Evolutionary conservation across 495 filamentous ascomycete genomes (phyloP), one percentile per base, ranked within the genome.

Genomic region (Pseudevernia furfuracea): DNA sequence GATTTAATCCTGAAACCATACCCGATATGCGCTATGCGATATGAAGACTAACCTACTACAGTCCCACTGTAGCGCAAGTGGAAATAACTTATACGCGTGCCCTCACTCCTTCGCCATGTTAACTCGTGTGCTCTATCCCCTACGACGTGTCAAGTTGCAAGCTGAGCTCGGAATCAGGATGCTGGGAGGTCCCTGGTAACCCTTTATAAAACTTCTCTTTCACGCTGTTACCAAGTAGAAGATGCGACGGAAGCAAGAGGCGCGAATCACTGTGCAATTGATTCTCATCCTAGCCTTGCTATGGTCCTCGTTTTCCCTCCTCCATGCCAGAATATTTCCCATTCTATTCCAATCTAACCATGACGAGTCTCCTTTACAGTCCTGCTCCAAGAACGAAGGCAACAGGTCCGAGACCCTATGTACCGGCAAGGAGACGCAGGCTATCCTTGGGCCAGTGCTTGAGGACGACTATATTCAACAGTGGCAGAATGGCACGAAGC

Each of bases 381-480:
- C 49, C 8, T 53, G 28, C 25, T 32, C 9, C 0, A 19, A 30
- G 14, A 15, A 21, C 4, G 41, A 53, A 10, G 49, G 49, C 1
- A 32, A 30, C 8, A 1, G 10, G 12, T 32, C 49, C 28, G 15
- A 53, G 8, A 7, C 28, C 25, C 14, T 5, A 14, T 14, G 15
- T 5, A 8, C 49, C 12, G 49, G 25, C 32, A 30, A 53, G 15
- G 49, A 32, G 9, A 25, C 28, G 28, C 28, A 30, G 28, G 12
- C 25, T 53, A 30, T 14, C 25, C 49, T 53, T 17, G 28, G 49
- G 14, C 49, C 49, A 17, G 49, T 32, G 28, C 28, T 53, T 8
- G 49, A 53, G 49, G 49, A 53, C 12, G 49, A 53, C 28, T 53
- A 53, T 32, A 32, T 53, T 53, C 49, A 53, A 32, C 49, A 53